Evolutionary conservation across 2,329 filamentous ascomycete genomes (phyloP), one percentile per base, ranked within the genome.

Genomic region (Monilinia fructicola): DNA sequence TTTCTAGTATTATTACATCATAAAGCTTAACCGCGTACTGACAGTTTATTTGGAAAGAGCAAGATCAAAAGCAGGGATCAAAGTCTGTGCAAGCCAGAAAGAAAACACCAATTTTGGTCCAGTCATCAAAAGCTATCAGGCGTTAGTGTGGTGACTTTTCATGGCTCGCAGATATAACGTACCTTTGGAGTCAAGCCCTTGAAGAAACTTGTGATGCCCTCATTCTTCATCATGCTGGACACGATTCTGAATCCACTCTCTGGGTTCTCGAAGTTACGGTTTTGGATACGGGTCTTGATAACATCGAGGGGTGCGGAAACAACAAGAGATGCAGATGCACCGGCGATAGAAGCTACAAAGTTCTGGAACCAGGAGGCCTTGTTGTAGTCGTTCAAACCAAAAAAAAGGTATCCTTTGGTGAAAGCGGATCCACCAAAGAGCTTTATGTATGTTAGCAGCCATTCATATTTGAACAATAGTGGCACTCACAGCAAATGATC

Each of bases 71-170:
- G 93, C 90, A 62, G 95, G 95, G 77, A 99, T 99, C 75, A 99
- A 84, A 40, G 95, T 98, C 84, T 99, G 95, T 67, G 95, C 95
- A 77, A 99, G 87, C 95, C 95, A 99, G 88, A 99, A 99, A 69
- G 93, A 97, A 84, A 99, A 99, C 70, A 98, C 95, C 69, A 99
- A 86, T 86, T 99, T 99, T 70, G 95, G 95, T 31, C 95, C 96
- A 21, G 95, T 99, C 95, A 99, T 99, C 76, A 99, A 85, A 71
- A 99, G 87, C 90, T 88, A 68, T 67, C 54, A 66, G 53, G 26
- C n/a, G 54, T 73, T 64, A 72, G 67, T 64, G 54, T 23, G 9
- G 31, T 31, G 21, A 7, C 9, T 42, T 53, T 12, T 18, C 11
- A 52, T 12, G 38, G 12, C 6, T n/a, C 54, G 12, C 14, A 6